Conservation (phyloP, 768 basidiomycete genomes). For the Tylopilus felleus region DNA sequence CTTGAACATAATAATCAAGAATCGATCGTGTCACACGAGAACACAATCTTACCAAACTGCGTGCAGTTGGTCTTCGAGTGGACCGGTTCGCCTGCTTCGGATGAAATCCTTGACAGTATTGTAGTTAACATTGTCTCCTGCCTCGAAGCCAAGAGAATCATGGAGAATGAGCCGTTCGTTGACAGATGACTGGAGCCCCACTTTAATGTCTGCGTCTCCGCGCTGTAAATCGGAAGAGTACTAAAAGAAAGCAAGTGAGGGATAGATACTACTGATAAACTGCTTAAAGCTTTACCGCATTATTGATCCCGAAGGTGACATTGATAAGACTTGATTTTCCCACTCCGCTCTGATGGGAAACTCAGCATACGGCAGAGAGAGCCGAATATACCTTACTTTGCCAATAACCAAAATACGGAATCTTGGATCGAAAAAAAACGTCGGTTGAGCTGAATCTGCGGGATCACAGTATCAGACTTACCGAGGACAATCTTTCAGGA, state of each 20-base stretch:
- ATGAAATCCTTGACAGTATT: neutral
- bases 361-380: neutral
- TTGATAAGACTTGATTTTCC: slow-evolving; percentile 1
- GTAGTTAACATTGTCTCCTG: neutral
- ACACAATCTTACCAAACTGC: neutral
- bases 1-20: neutral
- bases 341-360: neutral
- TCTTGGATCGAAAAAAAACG: neutral
- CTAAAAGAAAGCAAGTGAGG: neutral
- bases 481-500: neutral
- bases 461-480: neutral
- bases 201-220: neutral
- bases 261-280: neutral
- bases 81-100: neutral
- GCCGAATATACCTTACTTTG: neutral
- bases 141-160: slow-evolving; percentile 1
- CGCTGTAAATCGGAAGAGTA: neutral
- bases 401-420: slow-evolving; percentile 5
- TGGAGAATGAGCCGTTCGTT: slow-evolving; percentile 1
- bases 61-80: neutral
- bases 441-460: neutral
- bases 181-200: neutral
- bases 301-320: neutral
- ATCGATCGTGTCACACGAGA: no score
- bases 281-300: neutral